These are phyloP conservation scores for Wickerhamia fluorescens DNA, from an alignment of 805 yeast genomes.

Conservation along the genomic window DNA sequence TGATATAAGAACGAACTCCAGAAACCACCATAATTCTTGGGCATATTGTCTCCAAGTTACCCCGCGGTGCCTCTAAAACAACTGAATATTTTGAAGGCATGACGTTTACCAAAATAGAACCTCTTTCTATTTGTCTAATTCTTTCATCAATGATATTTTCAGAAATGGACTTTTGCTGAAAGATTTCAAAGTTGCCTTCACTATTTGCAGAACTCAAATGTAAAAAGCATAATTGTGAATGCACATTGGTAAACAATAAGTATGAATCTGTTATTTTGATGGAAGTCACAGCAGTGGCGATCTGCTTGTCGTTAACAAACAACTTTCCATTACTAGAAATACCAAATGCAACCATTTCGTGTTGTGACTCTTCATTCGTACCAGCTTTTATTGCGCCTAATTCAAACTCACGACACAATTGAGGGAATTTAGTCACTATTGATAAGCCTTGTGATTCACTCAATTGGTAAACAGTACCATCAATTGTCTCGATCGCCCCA, in stretches of 20 bases:
- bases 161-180: conserved; percentile 18
- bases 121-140: conserved; percentile 82
- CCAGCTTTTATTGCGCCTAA: conserved; percentile 29
- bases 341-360: conserved; percentile 51
- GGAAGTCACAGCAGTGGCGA: conserved; percentile 78
- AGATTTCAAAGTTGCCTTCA: conserved; percentile 24
- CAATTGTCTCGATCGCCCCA: conserved; percentile 54
- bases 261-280: conserved; percentile 64
- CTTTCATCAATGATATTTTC: conserved; percentile 58
- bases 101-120: conserved; percentile 73
- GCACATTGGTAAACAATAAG: conserved; percentile 80
- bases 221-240: conserved; percentile 71
- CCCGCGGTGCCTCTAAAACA: conserved; percentile 89
- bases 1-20: conserved; percentile 69
- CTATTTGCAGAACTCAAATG: conserved; percentile 46
- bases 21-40: conserved; percentile 89
- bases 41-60: conserved; percentile 87
- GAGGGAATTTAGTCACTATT: conserved; percentile 53
- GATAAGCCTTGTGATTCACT: conserved; percentile 18
- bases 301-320: conserved; percentile 50
- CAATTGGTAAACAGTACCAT: conserved; percentile 49
- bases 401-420: conserved; percentile 54
- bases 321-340: conserved; percentile 70
- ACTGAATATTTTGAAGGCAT: conserved; percentile 81
- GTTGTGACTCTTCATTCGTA: conserved; percentile 13